Evolutionary conservation across 495 filamentous ascomycete genomes (phyloP), one percentile per base, ranked within the genome.

Genomic region (Lophium mytilinum): DNA sequence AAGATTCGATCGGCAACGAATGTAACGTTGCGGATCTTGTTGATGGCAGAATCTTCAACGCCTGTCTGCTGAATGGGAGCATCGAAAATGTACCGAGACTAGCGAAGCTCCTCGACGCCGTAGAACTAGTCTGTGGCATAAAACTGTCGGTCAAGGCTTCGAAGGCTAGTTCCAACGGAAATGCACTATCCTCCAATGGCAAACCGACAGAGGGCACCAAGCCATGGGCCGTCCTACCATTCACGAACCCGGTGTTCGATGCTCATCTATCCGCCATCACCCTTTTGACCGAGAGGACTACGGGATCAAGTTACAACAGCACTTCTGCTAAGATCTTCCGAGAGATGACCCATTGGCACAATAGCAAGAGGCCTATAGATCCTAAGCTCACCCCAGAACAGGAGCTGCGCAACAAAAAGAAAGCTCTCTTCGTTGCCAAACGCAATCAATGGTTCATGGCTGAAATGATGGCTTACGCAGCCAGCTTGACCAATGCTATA

Each of bases 301-400:
- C 43, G 53, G 60, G 14, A 65, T 57, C 12, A 53, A 56, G 1
- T 65, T 48, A 48, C 67, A 41, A 49, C 43, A 4, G 36, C 49
- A 2, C 30, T 50, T 51, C 53, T 17, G 65, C 66, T 0, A 57
- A 60, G 33, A 69, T 83, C 7, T 86, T 82, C 65, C 69, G 72
- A 45, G 85, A 88, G 51, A 58, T 81, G 1, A 73, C 73, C 1
- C 83, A 89, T 65, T 87, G 82, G 84, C 84, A 88, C 60, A 84
- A 82, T 56, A 66, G 73, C 21, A 79, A 78, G 37, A 76, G 71
- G 33, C 72, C 70, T 1, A 41, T 87, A 9, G 75, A 77, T 53
- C 61, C 66, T 0, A 68, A 68, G 39, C 40, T 46, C 0, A 49
- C 63, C 11, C 55, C 59, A 34, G 64, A 66, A 24, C 52, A 65